A percentile compares a stretch with the other conserved stretches of the same genome.
phyloP scores from a whole-genome alignment of 2,329 filamentous ascomycete genomes.

The Rutstroemia sp. region DNA sequence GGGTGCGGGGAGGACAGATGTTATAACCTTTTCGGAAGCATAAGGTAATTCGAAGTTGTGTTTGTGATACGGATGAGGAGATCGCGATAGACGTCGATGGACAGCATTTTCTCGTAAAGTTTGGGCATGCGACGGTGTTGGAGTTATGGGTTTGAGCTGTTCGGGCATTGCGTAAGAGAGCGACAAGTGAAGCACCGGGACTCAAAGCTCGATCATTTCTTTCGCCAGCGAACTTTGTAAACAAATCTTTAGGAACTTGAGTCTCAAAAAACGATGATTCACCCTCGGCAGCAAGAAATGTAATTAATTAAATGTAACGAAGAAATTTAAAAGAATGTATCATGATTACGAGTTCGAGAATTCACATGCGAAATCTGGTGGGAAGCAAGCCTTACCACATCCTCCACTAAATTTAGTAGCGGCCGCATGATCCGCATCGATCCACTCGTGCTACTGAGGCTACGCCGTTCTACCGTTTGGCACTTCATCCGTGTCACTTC shows the following conservation, averaged over 20 bases:
- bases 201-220: neutral
- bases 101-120: conserved; percentile 9
- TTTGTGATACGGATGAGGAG: conserved; percentile 61
- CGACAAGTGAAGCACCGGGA: neutral
- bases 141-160: conserved; percentile 2
- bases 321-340: neutral
- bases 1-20: conserved; percentile 16
- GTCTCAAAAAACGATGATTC: too few relatives aligned
- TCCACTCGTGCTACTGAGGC: too few relatives aligned
- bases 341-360: neutral
- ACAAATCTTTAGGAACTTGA: neutral
- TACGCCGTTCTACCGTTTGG: too few relatives aligned
- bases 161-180: conserved; percentile 7
- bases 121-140: conserved; percentile 7
- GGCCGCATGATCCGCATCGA: too few relatives aligned
- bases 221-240: neutral
- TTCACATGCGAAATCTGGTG: neutral
- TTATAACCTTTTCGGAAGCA: conserved; percentile 35
- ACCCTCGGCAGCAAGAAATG: too few relatives aligned
- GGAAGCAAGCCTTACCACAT: neutral
- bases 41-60: conserved; percentile 49
- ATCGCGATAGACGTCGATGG: conserved; percentile 35
- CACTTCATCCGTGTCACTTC: too few relatives aligned
- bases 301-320: too few relatives aligned
- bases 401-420: neutral